Evolutionary conservation across 208 protist genomes (phyloP).

Genomic region (Trichomonas tenax): DNA sequence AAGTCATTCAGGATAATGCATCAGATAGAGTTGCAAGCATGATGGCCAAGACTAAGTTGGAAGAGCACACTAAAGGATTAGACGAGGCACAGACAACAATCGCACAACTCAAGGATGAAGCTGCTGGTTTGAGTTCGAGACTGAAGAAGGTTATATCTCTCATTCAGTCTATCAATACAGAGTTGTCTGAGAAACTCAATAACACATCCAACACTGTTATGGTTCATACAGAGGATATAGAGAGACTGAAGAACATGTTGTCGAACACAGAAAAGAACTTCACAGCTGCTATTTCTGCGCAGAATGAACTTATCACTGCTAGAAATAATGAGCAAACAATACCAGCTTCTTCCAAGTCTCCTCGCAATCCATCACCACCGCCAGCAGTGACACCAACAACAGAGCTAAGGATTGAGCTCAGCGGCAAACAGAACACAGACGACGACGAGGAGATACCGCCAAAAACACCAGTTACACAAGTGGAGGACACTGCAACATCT

Average conservation of each 20-base stretch:
- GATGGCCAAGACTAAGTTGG: not conserved
- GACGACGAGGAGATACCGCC: not conserved
- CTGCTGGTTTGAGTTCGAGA: not conserved
- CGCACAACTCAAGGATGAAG: not conserved
- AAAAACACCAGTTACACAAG: not conserved
- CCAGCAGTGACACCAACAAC: no score
- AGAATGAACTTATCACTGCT: not conserved
- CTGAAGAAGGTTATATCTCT: not conserved
- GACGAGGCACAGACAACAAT: not conserved
- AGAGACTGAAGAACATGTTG: not conserved
- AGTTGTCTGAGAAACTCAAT: not conserved
- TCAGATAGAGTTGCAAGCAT: not conserved
- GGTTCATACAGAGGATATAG: not conserved
- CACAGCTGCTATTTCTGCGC: not conserved
- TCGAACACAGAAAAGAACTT: not conserved
- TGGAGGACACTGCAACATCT: not conserved
- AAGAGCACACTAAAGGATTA: not conserved
- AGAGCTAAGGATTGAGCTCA: not conserved
- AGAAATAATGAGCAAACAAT: not conserved
- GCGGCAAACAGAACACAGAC: not conserved
- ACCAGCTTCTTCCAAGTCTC: not conserved
- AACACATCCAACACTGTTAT: not conserved
- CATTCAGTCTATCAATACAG: not conserved
- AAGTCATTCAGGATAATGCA: not conserved
- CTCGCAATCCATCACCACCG: not conserved